Evolutionary conservation across 345 rosid species (phyloP), one percentile per base, ranked within the genome.

Genomic region (Hibiscus trionum): DNA sequence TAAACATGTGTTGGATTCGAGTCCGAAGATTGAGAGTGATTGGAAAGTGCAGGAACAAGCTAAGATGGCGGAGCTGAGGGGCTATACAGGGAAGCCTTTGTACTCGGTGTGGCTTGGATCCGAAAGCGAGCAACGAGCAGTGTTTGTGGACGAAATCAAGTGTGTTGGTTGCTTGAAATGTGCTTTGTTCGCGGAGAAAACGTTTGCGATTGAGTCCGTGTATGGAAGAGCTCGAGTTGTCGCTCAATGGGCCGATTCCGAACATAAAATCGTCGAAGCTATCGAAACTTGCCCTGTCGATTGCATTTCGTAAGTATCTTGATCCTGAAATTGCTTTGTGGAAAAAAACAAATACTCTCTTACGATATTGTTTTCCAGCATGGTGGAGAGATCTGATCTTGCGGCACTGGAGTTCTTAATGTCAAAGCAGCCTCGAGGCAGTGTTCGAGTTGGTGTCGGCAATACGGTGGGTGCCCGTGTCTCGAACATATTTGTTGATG

Each of bases 171-270:
- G 98, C 86, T 82, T 91, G 64, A 91, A 94, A 78, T 91, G 98
- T 72, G 98, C 98, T 7, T 75, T 94, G 17, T 84, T 82, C 49
- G 96, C 98, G 0, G 85, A 83, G 31, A 94, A 85, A 46, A 91
- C 97, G 0, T 94, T 94, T 69, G 97, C 97, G 4, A 84, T 94
- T 1, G 97, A 94, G 79, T 81, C 89, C 0, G 78, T 80, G 12
- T 84, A 85, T 3, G 98, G 98, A 9, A 88, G 97, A 81, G 98
- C 98, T 0, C 81, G 98, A 61, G 97, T 87, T 29, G 95, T 94
- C 8, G 96, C 89, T 37, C 98, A 91, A 71, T 91, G 98, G 98
- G 98, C 97, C 73, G 97, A 94, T 75, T 87, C 96, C 39, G 90
- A 87, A 71, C 39, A 81, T 77, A 90, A 84, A 77, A 88, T 94